phyloP scores from a whole-genome alignment of 306 rosid genomes.

The Dalbergia oliveri region DNA sequence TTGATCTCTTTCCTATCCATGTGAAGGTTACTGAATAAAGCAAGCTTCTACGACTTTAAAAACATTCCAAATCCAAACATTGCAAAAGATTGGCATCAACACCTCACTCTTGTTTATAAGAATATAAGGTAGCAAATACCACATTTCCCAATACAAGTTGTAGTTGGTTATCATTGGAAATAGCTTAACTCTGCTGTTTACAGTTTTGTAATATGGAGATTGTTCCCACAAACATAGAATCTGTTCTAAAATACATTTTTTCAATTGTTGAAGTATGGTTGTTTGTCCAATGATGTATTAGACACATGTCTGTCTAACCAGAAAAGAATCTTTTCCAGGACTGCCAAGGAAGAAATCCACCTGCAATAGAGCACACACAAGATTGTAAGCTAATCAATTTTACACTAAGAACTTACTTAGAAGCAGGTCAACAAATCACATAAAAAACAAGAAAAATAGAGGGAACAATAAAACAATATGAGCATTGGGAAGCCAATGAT shows the following conservation, averaged over 20 bases:
- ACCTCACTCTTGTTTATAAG: not conserved
- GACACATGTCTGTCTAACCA: conserved; percentile 51
- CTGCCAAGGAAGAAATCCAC: conserved; percentile 97
- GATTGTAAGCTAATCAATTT: not conserved
- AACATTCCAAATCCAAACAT: not conserved
- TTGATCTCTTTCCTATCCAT: not conserved
- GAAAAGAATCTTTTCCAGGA: conserved; percentile 96
- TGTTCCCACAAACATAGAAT: conserved; percentile 15
- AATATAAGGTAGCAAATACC: conserved; percentile 2
- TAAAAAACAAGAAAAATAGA: not conserved
- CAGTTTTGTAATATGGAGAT: conserved; percentile 22
- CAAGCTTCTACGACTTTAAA: conserved; percentile 1
- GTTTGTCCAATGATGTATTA: conserved; percentile 15
- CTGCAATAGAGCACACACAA: conserved; percentile 49
- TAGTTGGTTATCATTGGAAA: conserved; percentile 7
- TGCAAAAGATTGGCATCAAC: not conserved
- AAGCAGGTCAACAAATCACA: not conserved
- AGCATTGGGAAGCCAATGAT: no score
- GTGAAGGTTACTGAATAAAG: conserved; percentile 7
- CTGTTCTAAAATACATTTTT: conserved; percentile 13
- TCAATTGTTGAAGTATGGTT: conserved; percentile 12
- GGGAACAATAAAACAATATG: not conserved
- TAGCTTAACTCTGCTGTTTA: conserved; percentile 28
- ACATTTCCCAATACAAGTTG: not conserved
- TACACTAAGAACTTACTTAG: not conserved